phyloP scores from a whole-genome alignment of 805 yeast genomes.

The Candida easanensis region DNA sequence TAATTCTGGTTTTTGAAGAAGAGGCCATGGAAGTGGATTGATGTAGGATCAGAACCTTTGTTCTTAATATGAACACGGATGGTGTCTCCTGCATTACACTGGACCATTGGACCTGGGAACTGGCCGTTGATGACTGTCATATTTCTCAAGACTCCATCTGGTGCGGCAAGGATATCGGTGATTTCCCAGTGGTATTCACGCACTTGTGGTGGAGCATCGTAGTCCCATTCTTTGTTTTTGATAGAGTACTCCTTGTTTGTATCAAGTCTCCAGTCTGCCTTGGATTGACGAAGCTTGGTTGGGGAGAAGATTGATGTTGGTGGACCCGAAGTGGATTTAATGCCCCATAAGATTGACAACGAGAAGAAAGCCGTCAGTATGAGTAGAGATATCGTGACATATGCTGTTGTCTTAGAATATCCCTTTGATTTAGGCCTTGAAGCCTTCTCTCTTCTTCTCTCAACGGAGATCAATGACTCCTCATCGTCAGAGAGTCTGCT shows the following conservation, averaged over 20 bases:
- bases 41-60: slow-evolving; percentile 35
- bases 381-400: neutral
- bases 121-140: slow-evolving; percentile 34
- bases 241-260: slow-evolving; percentile 26
- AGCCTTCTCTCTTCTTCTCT: neutral
- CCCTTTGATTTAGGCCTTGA: slow-evolving; percentile 1
- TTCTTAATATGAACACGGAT: slow-evolving; percentile 42
- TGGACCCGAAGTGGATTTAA: slow-evolving; percentile 9
- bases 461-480: slow-evolving; percentile 5
- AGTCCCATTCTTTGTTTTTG: slow-evolving; percentile 20
- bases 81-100: slow-evolving; percentile 43
- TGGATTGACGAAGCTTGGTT: slow-evolving; percentile 3
- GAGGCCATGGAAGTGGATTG: slow-evolving; percentile 55
- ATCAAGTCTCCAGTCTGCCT: slow-evolving; percentile 26
- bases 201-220: slow-evolving; percentile 16
- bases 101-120: slow-evolving; percentile 52
- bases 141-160: slow-evolving; percentile 31
- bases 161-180: slow-evolving; percentile 24
- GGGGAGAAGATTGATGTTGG: slow-evolving; percentile 8
- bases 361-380: slow-evolving; percentile 2
- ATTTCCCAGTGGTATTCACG: slow-evolving; percentile 27
- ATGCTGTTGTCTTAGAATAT: slow-evolving; percentile 4
- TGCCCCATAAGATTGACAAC: slow-evolving; percentile 6
- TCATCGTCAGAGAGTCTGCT: slow-evolving; percentile 3
- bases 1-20: slow-evolving; percentile 41